A percentile compares a stretch with the other conserved stretches of the same genome.
These are phyloP conservation scores for Furcasterigmium sp. DNA, from an alignment of 2,329 filamentous ascomycete genomes.

Conservation along the genomic window DNA sequence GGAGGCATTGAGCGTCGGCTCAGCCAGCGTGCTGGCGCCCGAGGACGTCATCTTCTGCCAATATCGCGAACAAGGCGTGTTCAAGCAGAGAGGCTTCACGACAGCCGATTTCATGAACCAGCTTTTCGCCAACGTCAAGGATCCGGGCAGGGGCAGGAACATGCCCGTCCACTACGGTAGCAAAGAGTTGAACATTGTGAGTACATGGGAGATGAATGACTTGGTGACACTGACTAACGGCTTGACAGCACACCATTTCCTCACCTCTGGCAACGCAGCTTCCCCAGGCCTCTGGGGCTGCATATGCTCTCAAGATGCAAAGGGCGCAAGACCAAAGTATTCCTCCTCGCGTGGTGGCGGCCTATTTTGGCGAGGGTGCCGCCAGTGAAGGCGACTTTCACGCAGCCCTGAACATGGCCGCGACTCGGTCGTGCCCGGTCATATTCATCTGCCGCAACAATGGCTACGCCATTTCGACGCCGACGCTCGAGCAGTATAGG, in stretches of 20 bases:
- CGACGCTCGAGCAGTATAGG: constrained; percentile 84
- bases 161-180: constrained; percentile 98
- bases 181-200: constrained; percentile 73
- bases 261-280: constrained; percentile 85
- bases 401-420: constrained; percentile 84
- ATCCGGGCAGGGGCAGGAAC: constrained; percentile 77
- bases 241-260: constrained; percentile 68
- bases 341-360: constrained; percentile 65
- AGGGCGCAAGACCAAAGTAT: constrained; percentile 64
- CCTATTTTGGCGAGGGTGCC: constrained; percentile 88
- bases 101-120: constrained; percentile 92
- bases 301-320: constrained; percentile 82
- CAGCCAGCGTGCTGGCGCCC: constrained; percentile 75
- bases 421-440: constrained; percentile 80
- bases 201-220: neutral
- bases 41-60: constrained; percentile 90
- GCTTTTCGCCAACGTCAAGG: constrained; percentile 80
- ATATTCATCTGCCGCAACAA: constrained; percentile 93
- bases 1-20: constrained; percentile 89
- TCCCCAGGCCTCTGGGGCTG: constrained; percentile 80
- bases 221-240: neutral
- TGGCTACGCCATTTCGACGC: constrained; percentile 85
- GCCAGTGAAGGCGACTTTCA: constrained; percentile 92
- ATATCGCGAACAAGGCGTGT: constrained; percentile 90
- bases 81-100: constrained; percentile 82